These are phyloP conservation scores for Globisporangium middletonii DNA, from an alignment of 352 stramenopile species.

Conservation along the genomic window DNA sequence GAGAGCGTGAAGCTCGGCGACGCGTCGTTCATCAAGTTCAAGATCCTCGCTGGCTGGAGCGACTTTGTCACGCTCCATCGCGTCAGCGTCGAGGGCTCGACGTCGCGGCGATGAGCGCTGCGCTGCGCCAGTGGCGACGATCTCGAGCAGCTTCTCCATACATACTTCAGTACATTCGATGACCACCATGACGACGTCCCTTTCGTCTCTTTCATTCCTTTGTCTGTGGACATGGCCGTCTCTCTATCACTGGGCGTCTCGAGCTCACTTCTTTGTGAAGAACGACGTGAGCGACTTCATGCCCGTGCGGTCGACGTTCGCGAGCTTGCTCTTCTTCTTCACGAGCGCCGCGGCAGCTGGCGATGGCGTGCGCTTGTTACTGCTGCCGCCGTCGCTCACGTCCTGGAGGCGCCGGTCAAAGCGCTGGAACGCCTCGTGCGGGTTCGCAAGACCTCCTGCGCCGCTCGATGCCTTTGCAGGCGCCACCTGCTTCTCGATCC, in stretches of 20 bases:
- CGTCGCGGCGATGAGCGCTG: slow-evolving; percentile 19
- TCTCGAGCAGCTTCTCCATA: too few species aligned
- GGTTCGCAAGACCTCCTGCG: slow-evolving; percentile 2
- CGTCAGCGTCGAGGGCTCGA: slow-evolving; percentile 76
- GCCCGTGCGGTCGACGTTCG: slow-evolving; percentile 60
- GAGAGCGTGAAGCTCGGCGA: slow-evolving; percentile 67
- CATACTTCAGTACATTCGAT: too few species aligned
- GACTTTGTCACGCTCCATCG: slow-evolving; percentile 76
- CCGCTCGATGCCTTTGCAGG: slow-evolving; percentile 9
- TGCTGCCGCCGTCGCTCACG: slow-evolving; percentile 3
- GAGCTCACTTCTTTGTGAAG: slow-evolving; percentile 61
- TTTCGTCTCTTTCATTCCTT: background rate
- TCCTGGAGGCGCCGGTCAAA: slow-evolving; percentile 28
- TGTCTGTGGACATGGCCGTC: too few species aligned
- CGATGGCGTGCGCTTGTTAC: slow-evolving; percentile 33
- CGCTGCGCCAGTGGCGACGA: too few species aligned
- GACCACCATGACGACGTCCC: too few species aligned
- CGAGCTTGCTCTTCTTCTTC: slow-evolving; percentile 84
- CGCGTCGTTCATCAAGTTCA: slow-evolving; percentile 80
- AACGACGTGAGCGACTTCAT: slow-evolving; percentile 87
- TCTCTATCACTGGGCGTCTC: background rate
- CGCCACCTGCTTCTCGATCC: slow-evolving; percentile 22
- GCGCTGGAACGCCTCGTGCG: slow-evolving; percentile 15
- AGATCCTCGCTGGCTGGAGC: slow-evolving; percentile 76
- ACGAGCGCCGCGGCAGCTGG: slow-evolving; percentile 15